Evolutionary conservation across 1,284 basidiomycete genomes (phyloP).

Genomic region (Xerocomus cyaneibrunnescens): DNA sequence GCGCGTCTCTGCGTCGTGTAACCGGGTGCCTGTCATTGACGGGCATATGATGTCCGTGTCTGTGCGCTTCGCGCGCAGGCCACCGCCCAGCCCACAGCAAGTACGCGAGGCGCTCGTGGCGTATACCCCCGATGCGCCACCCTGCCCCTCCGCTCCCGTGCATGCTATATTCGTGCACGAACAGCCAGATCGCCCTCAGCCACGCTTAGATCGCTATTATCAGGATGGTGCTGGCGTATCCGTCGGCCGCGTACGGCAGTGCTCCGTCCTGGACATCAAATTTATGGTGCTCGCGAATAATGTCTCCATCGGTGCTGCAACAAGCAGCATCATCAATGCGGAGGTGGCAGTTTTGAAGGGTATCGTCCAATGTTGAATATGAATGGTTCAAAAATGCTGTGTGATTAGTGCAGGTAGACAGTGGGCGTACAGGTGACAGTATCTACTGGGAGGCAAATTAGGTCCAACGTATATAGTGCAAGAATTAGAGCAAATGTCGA

Average conservation of each 20-base stretch:
- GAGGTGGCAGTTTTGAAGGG: conserved; percentile 91
- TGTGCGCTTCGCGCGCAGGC: conserved; percentile 78
- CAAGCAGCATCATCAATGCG: conserved; percentile 96
- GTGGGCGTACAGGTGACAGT: neutral
- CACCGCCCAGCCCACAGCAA: conserved; percentile 86
- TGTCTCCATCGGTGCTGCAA: conserved; percentile 95
- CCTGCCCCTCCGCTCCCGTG: conserved; percentile 84
- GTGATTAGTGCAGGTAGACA: neutral
- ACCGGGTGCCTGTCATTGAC: conserved; percentile 91
- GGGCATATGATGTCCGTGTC: conserved; percentile 90
- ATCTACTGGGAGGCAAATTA: neutral
- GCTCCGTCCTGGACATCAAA: conserved; percentile 92
- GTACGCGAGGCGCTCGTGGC: conserved; percentile 78
- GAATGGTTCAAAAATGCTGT: neutral
- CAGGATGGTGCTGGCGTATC: conserved; percentile 92
- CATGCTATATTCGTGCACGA: conserved; percentile 93
- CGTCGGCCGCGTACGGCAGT: conserved; percentile 90
- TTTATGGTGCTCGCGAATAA: conserved; percentile 96
- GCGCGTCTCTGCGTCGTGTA: conserved; percentile 88
- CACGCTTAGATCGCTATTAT: conserved; percentile 87
- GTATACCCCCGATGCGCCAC: conserved; percentile 80
- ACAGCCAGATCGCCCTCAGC: conserved; percentile 92
- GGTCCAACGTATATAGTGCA: neutral
- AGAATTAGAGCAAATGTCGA: conserved; percentile 8
- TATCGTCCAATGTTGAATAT: conserved; percentile 37